Percentiles rank a stretch among this genome's conserved stretches.
phyloP scores from a whole-genome alignment of 306 rosid genomes.

The Senna tora region DNA sequence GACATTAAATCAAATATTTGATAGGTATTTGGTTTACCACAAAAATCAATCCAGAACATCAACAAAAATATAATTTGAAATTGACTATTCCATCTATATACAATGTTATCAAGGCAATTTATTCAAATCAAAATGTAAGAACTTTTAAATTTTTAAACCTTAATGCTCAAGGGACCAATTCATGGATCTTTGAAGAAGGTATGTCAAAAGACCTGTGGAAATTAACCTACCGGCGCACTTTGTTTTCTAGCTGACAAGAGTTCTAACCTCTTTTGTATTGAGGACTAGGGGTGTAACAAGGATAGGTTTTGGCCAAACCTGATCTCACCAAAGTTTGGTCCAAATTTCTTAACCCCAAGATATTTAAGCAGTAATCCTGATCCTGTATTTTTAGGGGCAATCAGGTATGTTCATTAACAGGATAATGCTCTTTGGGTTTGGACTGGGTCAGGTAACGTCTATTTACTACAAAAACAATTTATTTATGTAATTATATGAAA shows the following conservation, averaged over 20 bases:
- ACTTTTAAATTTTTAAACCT: neutral
- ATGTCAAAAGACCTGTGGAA: constrained; percentile 2
- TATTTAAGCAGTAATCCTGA: neutral
- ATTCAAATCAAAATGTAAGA: constrained; percentile 18
- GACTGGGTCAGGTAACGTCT: neutral
- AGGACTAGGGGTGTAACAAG: neutral
- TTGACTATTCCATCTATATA: too few relatives aligned
- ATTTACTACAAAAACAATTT: neutral
- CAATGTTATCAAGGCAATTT: too few relatives aligned
- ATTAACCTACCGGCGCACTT: neutral
- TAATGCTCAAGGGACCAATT: neutral
- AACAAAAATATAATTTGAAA: too few relatives aligned
- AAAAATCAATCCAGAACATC: too few relatives aligned
- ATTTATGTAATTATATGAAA: too few relatives aligned
- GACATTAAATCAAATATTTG: constrained; percentile 1
- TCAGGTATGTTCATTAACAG: too few relatives aligned
- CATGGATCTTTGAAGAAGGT: neutral
- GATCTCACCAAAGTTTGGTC: neutral
- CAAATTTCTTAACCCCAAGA: neutral
- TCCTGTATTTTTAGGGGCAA: neutral
- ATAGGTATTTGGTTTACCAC: neutral
- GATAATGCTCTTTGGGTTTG: too few relatives aligned
- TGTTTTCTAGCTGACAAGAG: neutral
- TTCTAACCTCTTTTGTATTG: too few relatives aligned
- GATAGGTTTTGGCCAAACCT: neutral